phyloP scores from a whole-genome alignment of 768 basidiomycete species.

The Flagelloscypha sp. region DNA sequence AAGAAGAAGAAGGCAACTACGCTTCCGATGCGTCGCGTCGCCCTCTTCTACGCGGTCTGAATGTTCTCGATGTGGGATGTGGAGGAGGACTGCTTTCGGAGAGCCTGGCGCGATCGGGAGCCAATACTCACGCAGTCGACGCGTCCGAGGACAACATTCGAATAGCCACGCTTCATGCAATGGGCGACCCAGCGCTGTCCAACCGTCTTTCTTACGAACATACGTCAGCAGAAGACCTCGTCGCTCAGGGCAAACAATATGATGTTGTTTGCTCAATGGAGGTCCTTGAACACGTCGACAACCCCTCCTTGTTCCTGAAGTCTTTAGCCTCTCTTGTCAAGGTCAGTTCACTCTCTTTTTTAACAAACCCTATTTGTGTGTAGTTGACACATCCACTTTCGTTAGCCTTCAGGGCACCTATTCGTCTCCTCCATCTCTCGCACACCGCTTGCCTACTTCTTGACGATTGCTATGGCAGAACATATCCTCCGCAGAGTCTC shows the following conservation, averaged over 20 bases:
- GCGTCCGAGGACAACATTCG: constrained; percentile 82
- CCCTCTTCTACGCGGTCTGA: constrained; percentile 55
- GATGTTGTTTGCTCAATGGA: constrained; percentile 98
- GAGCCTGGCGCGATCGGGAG: constrained; percentile 85
- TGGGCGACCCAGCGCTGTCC: constrained; percentile 61
- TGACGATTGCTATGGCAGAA: constrained; percentile 77
- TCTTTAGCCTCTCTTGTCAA: constrained; percentile 82
- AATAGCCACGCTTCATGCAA: constrained; percentile 78
- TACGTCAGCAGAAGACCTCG: constrained; percentile 65
- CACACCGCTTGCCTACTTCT: constrained; percentile 60
- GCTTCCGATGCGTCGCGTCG: constrained; percentile 19
- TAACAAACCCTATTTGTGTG: neutral
- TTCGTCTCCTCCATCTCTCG: constrained; percentile 94
- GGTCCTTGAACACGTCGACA: constrained; percentile 94
- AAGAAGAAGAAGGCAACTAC: constrained; percentile 35
- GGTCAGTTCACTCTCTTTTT: constrained; percentile 32
- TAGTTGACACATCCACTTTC: neutral
- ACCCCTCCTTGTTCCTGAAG: constrained; percentile 75
- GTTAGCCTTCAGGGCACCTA: constrained; percentile 91
- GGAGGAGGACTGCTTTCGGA: constrained; percentile 92
- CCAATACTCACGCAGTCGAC: constrained; percentile 84
- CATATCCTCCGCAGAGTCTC: constrained; percentile 71
- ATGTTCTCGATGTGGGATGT: constrained; percentile 88
- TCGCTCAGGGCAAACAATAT: constrained; percentile 56
- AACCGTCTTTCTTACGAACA: constrained; percentile 57